Conservation (phyloP, 108 stramenopile genomes). For the Pseudonitzschia delicatissima region DNA sequence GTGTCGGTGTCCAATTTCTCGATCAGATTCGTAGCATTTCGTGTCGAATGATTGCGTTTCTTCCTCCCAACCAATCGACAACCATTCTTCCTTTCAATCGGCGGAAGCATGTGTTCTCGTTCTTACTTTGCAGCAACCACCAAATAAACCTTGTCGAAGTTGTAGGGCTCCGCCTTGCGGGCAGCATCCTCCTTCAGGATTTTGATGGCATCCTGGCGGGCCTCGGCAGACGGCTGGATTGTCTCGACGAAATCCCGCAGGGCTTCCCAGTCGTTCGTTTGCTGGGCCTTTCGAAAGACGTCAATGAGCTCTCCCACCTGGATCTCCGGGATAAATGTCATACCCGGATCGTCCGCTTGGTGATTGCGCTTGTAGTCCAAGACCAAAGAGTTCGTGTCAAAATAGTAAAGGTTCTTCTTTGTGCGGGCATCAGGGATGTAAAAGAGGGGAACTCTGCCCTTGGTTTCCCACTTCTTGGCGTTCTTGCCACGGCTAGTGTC, state of each 20-base stretch:
- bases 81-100: neutral
- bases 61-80: neutral
- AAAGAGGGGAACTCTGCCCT: constrained; percentile 29
- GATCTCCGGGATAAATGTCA: constrained; percentile 1
- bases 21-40: neutral
- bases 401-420: constrained; percentile 15
- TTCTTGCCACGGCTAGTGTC: constrained; percentile 9
- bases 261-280: neutral
- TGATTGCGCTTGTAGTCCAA: constrained; percentile 14
- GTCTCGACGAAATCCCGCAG: constrained; percentile 5
- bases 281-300: constrained; percentile 7
- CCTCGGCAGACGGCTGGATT: constrained; percentile 19
- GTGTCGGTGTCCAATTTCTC: neutral
- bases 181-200: constrained; percentile 14
- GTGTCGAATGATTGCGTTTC: neutral
- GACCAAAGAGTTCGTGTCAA: constrained; percentile 16
- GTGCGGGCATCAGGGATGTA: constrained; percentile 10
- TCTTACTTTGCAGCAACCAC: constrained; percentile 17
- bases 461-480: constrained; percentile 24
- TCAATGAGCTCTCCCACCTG: constrained; percentile 16
- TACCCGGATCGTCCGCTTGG: neutral
- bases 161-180: constrained; percentile 3
- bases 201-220: constrained; percentile 15
- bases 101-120: neutral
- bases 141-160: constrained; percentile 28